phyloP scores from a whole-genome alignment of 2,329 filamentous ascomycete genomes.

The Dactylellina sp. region DNA sequence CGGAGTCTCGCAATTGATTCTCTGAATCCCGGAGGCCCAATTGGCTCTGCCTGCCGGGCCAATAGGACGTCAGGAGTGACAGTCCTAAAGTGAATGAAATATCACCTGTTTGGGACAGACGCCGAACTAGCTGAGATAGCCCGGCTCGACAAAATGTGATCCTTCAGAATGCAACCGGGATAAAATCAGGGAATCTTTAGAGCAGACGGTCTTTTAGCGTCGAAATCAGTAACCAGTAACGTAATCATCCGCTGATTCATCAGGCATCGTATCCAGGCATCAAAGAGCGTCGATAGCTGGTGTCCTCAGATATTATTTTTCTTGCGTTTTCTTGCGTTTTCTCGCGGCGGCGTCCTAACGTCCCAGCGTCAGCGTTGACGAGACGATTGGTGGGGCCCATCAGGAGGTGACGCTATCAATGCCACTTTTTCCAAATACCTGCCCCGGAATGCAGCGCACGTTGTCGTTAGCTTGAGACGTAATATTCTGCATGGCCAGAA shows the following conservation, averaged over 20 bases:
- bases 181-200: slow-evolving; percentile 23
- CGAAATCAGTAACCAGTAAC: slow-evolving; percentile 11
- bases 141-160: slow-evolving; percentile 8
- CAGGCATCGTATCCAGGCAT: slow-evolving; percentile 26
- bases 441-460: neutral
- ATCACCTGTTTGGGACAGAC: neutral
- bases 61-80: neutral
- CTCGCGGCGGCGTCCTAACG: neutral
- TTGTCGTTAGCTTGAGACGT: too few relatives aligned
- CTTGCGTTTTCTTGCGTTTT: slow-evolving; percentile 36
- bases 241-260: slow-evolving; percentile 23
- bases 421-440: slow-evolving; percentile 17
- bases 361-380: neutral
- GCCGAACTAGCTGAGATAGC: neutral
- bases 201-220: neutral
- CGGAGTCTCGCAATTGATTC: too few relatives aligned
- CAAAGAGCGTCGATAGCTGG: neutral
- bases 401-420: slow-evolving; percentile 2
- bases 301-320: neutral
- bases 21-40: neutral
- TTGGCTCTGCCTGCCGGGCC: neutral
- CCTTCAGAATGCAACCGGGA: slow-evolving; percentile 23
- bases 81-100: neutral
- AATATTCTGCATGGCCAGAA: too few relatives aligned
- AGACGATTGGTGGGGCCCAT: slow-evolving; percentile 14